These are phyloP conservation scores for Daldinia grandis DNA, from an alignment of 495 filamentous ascomycete genomes.

Conservation along the genomic window DNA sequence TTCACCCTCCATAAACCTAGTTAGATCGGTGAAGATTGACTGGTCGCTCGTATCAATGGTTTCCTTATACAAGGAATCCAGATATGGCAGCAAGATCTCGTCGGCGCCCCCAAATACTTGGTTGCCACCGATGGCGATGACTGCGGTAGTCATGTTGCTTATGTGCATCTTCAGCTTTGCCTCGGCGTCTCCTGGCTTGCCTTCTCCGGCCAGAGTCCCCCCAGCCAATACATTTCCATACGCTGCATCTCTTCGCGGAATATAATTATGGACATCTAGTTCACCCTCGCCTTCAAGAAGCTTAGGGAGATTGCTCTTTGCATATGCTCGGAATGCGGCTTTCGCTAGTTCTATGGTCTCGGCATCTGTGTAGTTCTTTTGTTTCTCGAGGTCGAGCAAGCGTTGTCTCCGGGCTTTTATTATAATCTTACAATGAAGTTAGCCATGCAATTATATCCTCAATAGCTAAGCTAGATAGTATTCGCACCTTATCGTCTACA, in stretches of 20 bases:
- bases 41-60: constrained; percentile 79
- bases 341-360: constrained; percentile 62
- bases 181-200: constrained; percentile 69
- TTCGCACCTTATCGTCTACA: constrained; percentile 81
- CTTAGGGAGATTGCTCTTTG: constrained; percentile 77
- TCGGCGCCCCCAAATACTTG: constrained; percentile 60
- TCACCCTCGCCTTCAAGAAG: constrained; percentile 56
- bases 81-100: constrained; percentile 81
- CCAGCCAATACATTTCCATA: constrained; percentile 72
- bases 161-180: constrained; percentile 96
- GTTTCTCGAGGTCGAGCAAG: constrained; percentile 68
- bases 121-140: constrained; percentile 61
- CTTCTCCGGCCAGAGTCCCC: constrained; percentile 68
- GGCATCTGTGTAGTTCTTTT: constrained; percentile 53
- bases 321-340: constrained; percentile 75
- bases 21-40: constrained; percentile 75
- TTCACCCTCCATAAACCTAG: constrained; percentile 79
- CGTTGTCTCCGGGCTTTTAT: constrained; percentile 80
- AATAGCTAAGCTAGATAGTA: neutral
- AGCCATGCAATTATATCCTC: constrained; percentile 52
- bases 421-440: constrained; percentile 71
- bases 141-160: constrained; percentile 72
- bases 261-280: constrained; percentile 62
- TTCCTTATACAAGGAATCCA: constrained; percentile 79
- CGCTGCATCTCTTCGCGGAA: constrained; percentile 61